phyloP scores from a whole-genome alignment of 192 early-diverging fungal species.

The Pecoramyces ruminantium region DNA sequence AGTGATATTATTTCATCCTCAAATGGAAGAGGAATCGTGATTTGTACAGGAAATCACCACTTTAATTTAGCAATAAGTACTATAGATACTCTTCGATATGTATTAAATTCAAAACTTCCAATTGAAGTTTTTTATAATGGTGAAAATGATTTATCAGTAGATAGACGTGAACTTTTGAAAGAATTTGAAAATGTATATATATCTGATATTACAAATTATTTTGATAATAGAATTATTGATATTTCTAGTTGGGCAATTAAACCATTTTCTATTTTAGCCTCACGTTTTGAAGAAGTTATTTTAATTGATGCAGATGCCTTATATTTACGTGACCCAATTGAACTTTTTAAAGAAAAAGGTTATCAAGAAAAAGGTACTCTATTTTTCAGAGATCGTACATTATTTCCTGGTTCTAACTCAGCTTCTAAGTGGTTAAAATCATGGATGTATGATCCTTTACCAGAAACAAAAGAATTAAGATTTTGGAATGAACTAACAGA shows the following conservation, averaged over 20 bases:
- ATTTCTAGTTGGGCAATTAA: slow-evolving; percentile 47
- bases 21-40: slow-evolving; percentile 19
- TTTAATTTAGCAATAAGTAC: slow-evolving; percentile 16
- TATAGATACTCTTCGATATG: slow-evolving; percentile 15
- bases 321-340: slow-evolving; percentile 35
- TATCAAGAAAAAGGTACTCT: slow-evolving; percentile 29
- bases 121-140: slow-evolving; percentile 40
- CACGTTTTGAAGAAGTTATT: slow-evolving; percentile 38
- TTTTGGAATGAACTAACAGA: slow-evolving; percentile 13
- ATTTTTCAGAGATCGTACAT: slow-evolving; percentile 45
- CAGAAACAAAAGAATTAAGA: slow-evolving; percentile 14
- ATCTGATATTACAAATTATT: slow-evolving; percentile 9
- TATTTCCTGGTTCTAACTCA: slow-evolving; percentile 10
- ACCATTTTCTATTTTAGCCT: slow-evolving; percentile 44
- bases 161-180: slow-evolving; percentile 9
- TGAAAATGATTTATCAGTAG: slow-evolving; percentile 13
- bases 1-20: not conserved
- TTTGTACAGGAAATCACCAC: slow-evolving; percentile 27
- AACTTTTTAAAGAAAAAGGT: slow-evolving; percentile 23
- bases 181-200: slow-evolving; percentile 13
- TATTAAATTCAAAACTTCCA: slow-evolving; percentile 25
- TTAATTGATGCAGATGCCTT: slow-evolving; percentile 54
- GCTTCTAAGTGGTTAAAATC: slow-evolving; percentile 27
- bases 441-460: slow-evolving; percentile 20
- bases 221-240: slow-evolving; percentile 17